These are phyloP conservation scores for Fistulinella prunicolor DNA, from an alignment of 768 basidiomycete genomes.

Conservation along the genomic window DNA sequence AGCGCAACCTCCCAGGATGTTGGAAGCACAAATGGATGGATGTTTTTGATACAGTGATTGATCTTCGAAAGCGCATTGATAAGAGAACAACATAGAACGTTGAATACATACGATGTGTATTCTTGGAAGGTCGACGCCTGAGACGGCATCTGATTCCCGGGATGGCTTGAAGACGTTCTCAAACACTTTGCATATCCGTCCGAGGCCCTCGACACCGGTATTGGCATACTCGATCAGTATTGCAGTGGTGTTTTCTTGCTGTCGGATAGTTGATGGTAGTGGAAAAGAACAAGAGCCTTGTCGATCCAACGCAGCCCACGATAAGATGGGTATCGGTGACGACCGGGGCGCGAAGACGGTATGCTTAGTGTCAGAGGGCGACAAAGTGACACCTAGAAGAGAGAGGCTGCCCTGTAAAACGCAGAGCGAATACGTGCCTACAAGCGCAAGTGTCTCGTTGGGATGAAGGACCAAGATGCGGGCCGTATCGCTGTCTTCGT, in stretches of 20 bases:
- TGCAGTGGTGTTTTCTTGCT: conserved; percentile 33
- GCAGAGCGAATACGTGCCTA: conserved; percentile 61
- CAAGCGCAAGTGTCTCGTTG: conserved; percentile 57
- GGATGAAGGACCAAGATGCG: conserved; percentile 44
- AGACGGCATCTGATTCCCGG: conserved; percentile 21
- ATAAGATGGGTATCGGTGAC: conserved; percentile 66
- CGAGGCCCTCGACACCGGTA: conserved; percentile 67
- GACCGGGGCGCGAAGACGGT: conserved; percentile 74
- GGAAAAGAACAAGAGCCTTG: conserved; percentile 13
- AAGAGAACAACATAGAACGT: conserved; percentile 4
- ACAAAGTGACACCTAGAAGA: conserved; percentile 53
- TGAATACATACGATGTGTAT: conserved; percentile 44
- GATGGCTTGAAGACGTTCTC: conserved; percentile 59
- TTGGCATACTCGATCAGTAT: conserved; percentile 55
- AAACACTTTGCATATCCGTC: conserved; percentile 58
- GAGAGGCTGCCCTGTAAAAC: conserved; percentile 62
- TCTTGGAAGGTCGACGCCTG: conserved; percentile 46
- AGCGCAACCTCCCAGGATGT: conserved; percentile 36
- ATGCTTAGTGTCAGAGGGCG: conserved; percentile 40
- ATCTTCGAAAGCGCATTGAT: conserved; percentile 23
- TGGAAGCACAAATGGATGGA: conserved; percentile 35
- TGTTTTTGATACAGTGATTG: conserved; percentile 26
- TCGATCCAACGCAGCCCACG: conserved; percentile 20
- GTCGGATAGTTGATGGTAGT: conserved; percentile 11
- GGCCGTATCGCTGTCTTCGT: conserved; percentile 12